These are phyloP conservation scores for Populus nigra DNA, from an alignment of 345 rosid species.

Conservation along the genomic window DNA sequence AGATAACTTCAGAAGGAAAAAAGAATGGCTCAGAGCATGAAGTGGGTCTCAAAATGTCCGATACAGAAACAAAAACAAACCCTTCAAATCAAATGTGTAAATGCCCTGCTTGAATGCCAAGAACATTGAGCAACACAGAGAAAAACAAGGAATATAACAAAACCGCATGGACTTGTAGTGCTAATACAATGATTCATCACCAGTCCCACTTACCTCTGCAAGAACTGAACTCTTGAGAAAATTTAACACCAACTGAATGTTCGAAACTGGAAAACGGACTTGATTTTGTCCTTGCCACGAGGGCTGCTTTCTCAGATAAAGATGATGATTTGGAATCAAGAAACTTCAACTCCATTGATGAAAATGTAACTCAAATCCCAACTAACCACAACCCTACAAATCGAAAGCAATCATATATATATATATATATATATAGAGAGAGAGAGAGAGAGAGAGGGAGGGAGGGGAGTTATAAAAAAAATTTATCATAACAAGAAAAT, in stretches of 20 bases:
- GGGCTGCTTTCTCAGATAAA: constrained; percentile 30
- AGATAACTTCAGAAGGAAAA: not conserved
- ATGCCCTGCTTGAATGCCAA: constrained; percentile 5
- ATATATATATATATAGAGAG: no score
- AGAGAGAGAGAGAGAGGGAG: no score
- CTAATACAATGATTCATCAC: not conserved
- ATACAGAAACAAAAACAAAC: not conserved
- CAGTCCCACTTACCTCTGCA: constrained; percentile 28
- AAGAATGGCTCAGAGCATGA: not conserved
- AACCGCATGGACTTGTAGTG: not conserved
- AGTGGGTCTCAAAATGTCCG: not conserved
- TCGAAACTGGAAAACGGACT: constrained; percentile 24
- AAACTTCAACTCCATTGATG: constrained; percentile 45
- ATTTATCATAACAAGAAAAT: constrained; percentile 31
- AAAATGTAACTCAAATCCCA: constrained; percentile 6
- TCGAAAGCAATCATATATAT: not conserved
- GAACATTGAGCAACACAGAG: not conserved
- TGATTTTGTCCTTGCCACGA: constrained; percentile 26
- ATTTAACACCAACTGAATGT: constrained; percentile 26
- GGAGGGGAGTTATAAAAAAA: not conserved
- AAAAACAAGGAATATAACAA: not conserved
- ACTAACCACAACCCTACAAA: constrained; percentile 2
- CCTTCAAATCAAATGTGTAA: not conserved
- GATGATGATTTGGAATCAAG: constrained; percentile 32
- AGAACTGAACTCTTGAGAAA: constrained; percentile 34